Evolutionary conservation across 345 rosid species (phyloP), one percentile per base, ranked within the genome.

Genomic region (Populus deltoides): DNA sequence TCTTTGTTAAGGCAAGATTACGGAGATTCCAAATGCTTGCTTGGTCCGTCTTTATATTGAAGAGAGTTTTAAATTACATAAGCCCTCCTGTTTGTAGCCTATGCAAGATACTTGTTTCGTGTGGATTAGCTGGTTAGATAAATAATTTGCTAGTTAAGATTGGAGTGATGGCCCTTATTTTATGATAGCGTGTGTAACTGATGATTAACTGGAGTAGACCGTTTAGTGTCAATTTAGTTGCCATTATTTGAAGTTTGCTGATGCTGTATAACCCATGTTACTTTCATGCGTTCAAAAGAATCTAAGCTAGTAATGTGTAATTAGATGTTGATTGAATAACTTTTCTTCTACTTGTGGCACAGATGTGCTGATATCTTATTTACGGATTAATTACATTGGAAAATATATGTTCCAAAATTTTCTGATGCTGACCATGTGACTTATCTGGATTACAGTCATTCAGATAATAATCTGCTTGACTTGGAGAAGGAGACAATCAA

Each of bases 401-500:
- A 20, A 29, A 41, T 13, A 13, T 16, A 59, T n/a, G 3, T 25
- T 7, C 33, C 25, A 17, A 27, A 4, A 73, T 49, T 79, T 66
- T 71, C 66, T 53, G 68, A 65, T 82, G 75, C 79, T 76, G 57
- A 80, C 70, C 68, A 62, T 33, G 22, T 77, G 49, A 66, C 43
- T 68, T 82, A 29, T 76, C 72, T 22, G 74, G 24, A 62, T n/a
- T 86, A 85, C 92, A 97, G 99, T 79, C 97, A 97, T 84, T 92
- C 99, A 47, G 98, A 91, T 84, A 88, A 80, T 76, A 90, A 97
- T 82, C 89, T 97, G 81, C 90, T 73, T 88, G 99, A 92, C 69
- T 86, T 90, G 87, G 94, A 83, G 77, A 91, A 82, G 53, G 87
- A 81, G 78, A 80, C 90, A 7, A 80, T 78, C 80, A 92, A 91